phyloP scores from a whole-genome alignment of 148 eudicot species.

The Rhododendron molle region DNA sequence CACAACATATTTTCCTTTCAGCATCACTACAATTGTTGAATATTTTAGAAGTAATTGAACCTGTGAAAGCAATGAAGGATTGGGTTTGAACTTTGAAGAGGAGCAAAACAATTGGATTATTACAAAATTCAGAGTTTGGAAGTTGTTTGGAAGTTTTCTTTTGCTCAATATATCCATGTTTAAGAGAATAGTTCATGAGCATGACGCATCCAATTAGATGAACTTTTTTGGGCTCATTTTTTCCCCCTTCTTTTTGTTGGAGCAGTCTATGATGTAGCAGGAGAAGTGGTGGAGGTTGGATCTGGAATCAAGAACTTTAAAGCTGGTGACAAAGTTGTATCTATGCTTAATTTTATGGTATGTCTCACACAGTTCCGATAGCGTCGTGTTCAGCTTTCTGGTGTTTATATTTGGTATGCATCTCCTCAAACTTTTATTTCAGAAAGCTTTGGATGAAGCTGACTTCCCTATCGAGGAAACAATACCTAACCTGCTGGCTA shows the following conservation, averaged over 20 bases:
- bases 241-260: slow-evolving; percentile 2
- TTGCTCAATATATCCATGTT: neutral
- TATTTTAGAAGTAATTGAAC: neutral
- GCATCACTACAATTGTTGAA: neutral
- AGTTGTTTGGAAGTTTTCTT: neutral
- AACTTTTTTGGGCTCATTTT: slow-evolving; percentile 3
- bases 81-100: neutral
- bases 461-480: neutral
- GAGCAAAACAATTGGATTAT: neutral
- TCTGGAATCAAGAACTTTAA: slow-evolving; percentile 52
- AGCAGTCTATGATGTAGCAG: slow-evolving; percentile 69
- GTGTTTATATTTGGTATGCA: neutral
- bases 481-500: neutral
- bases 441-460: neutral
- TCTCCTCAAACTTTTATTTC: neutral
- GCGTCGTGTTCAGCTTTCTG: neutral
- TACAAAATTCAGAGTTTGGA: neutral
- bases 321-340: slow-evolving; percentile 75
- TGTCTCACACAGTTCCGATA: slow-evolving; percentile 12
- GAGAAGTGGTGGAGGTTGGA: slow-evolving; percentile 75
- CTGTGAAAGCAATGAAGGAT: neutral
- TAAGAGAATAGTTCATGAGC: neutral
- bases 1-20: neutral
- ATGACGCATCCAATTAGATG: neutral
- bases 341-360: slow-evolving; percentile 36